A percentile compares a stretch with the other conserved stretches of the same genome.
Conservation (phyloP, 345 rosid species). For the Leavenworthia alabamica region DNA sequence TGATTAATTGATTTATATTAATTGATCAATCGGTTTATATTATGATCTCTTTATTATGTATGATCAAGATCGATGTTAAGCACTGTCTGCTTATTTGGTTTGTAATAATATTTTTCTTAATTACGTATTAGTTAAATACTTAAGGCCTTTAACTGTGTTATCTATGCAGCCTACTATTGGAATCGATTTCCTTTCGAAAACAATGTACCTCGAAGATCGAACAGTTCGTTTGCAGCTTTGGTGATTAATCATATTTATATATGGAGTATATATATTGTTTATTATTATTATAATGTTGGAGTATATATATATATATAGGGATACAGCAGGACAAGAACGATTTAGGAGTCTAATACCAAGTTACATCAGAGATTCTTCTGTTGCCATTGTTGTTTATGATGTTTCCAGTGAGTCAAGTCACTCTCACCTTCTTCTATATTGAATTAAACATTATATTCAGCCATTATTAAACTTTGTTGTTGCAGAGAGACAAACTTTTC, state of each 20-base stretch:
- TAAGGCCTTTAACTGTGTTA: neutral
- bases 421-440: neutral
- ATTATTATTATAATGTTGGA: too few relatives aligned
- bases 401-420: slow-evolving; percentile 78
- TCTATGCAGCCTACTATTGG: slow-evolving; percentile 76
- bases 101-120: neutral
- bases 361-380: slow-evolving; percentile 94
- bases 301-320: too few relatives aligned
- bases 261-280: too few relatives aligned
- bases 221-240: slow-evolving; percentile 92
- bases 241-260: slow-evolving; percentile 35
- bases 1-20: too few relatives aligned
- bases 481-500: slow-evolving; percentile 80
- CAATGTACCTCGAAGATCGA: slow-evolving; percentile 93
- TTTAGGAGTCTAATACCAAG: slow-evolving; percentile 94
- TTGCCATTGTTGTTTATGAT: slow-evolving; percentile 85
- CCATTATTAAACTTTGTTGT: too few relatives aligned
- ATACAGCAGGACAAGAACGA: slow-evolving; percentile 96
- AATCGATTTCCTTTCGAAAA: slow-evolving; percentile 84
- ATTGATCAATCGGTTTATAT: neutral
- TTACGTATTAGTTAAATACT: neutral
- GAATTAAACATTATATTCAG: neutral
- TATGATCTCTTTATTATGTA: neutral
- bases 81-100: too few relatives aligned
- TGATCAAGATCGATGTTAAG: neutral